Evolutionary conservation across 768 basidiomycete genomes (phyloP).

Genomic region (Amanita subjunquillea): DNA sequence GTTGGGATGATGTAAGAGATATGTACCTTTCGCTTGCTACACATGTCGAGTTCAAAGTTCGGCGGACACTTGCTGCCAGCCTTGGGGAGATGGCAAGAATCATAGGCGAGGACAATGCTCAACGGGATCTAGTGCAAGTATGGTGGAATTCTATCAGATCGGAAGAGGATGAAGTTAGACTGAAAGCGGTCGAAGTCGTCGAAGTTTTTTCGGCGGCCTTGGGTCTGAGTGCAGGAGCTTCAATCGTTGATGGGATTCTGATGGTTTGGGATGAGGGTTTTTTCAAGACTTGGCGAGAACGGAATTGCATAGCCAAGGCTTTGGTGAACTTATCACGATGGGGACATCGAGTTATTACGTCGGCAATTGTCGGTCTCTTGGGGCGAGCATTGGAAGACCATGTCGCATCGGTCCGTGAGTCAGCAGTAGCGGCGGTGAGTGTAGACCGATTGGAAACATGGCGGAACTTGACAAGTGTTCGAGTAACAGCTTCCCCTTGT

Average conservation of each 20-base stretch:
- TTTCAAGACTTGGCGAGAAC: constrained; percentile 69
- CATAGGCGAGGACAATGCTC: constrained; percentile 60
- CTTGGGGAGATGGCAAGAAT: constrained; percentile 85
- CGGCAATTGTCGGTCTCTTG: constrained; percentile 44
- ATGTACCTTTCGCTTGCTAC: constrained; percentile 57
- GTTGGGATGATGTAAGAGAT: constrained; percentile 68
- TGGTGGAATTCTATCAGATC: constrained; percentile 53
- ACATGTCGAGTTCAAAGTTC: constrained; percentile 53
- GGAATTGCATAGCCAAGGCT: constrained; percentile 55
- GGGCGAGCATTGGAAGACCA: constrained; percentile 58
- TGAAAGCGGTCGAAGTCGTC: constrained; percentile 61
- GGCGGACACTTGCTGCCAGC: constrained; percentile 77
- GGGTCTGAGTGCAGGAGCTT: constrained; percentile 32
- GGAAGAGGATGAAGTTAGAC: constrained; percentile 61
- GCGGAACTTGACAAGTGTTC: neutral
- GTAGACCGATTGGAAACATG: neutral
- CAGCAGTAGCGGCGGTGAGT: constrained; percentile 59
- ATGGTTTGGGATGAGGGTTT: constrained; percentile 46
- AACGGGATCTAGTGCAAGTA: constrained; percentile 57
- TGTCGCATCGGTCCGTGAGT: constrained; percentile 80
- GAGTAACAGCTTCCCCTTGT: constrained; percentile 36
- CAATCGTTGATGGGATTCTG: constrained; percentile 35
- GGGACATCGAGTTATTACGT: constrained; percentile 30
- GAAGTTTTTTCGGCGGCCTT: constrained; percentile 47
- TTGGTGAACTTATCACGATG: constrained; percentile 38